A percentile compares a stretch with the other conserved stretches of the same genome.
Evolutionary conservation across 148 eudicot species (phyloP).

Genomic region (Fagopyrum tataricum): DNA sequence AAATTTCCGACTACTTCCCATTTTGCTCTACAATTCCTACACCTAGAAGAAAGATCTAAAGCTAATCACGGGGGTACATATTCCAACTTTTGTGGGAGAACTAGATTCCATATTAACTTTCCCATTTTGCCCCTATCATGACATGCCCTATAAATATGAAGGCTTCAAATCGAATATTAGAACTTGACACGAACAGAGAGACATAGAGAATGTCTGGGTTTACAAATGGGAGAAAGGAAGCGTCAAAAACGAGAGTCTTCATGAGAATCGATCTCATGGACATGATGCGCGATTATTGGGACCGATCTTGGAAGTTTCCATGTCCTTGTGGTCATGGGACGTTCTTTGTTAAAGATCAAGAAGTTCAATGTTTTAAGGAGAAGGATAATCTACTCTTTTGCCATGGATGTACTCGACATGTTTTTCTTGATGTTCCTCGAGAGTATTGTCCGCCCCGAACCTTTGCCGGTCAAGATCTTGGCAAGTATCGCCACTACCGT

Average conservation of each 20-base stretch:
- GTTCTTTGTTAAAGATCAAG: not conserved
- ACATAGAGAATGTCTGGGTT: not conserved
- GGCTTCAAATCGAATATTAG: not conserved
- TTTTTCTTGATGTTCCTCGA: not conserved
- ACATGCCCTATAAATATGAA: too few species aligned
- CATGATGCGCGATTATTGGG: not conserved
- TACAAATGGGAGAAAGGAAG: not conserved
- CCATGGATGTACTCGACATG: not conserved
- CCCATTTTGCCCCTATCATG: too few species aligned
- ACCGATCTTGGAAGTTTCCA: not conserved
- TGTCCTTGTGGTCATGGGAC: not conserved
- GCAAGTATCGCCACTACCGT: not conserved
- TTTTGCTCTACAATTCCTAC: too few species aligned
- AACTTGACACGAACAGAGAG: too few species aligned
- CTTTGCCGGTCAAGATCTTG: not conserved
- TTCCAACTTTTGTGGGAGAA: too few species aligned
- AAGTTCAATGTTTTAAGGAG: not conserved
- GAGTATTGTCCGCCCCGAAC: not conserved
- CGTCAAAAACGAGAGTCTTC: not conserved
- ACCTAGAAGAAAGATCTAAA: too few species aligned
- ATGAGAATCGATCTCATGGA: not conserved
- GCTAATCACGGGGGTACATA: too few species aligned
- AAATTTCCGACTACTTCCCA: too few species aligned
- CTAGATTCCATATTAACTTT: too few species aligned
- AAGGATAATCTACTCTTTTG: conserved; percentile 8